phyloP scores from a whole-genome alignment of 352 stramenopile species.

The Phytophthora crassamura region DNA sequence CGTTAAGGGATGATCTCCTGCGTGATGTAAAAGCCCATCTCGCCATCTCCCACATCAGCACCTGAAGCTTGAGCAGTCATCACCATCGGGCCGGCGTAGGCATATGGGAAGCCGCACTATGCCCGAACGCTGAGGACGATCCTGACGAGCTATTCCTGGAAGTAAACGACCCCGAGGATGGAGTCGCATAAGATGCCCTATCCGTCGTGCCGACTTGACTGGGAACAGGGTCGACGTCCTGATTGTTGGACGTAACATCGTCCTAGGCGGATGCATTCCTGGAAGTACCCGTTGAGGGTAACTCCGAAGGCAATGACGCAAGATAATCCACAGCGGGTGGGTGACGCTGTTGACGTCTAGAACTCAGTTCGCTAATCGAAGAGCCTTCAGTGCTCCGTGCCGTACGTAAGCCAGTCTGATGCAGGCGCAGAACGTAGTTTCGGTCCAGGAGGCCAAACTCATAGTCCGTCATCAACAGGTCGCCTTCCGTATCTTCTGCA shows the following conservation, averaged over 20 bases:
- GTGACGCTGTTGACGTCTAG: background rate
- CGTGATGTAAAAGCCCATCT: no score
- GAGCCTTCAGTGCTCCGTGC: background rate
- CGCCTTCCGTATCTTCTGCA: background rate
- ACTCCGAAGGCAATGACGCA: background rate
- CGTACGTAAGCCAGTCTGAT: background rate
- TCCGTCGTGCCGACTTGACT: background rate
- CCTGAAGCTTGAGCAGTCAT: no score
- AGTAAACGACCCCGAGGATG: background rate
- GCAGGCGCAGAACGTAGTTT: background rate
- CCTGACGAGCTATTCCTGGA: conserved; percentile 4
- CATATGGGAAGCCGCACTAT: no score
- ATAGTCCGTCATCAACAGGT: background rate
- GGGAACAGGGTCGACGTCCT: no score
- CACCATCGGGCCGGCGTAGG: no score
- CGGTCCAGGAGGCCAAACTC: background rate
- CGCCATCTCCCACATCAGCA: no score
- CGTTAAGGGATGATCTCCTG: no score
- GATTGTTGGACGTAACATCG: background rate
- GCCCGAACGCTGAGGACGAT: background rate
- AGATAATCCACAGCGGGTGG: background rate
- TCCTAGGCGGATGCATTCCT: background rate
- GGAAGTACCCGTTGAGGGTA: background rate
- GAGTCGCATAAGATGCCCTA: background rate
- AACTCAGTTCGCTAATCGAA: background rate